Evolutionary conservation across 2,329 filamentous ascomycete genomes (phyloP).

Genomic region (Diaporthe sp.): DNA sequence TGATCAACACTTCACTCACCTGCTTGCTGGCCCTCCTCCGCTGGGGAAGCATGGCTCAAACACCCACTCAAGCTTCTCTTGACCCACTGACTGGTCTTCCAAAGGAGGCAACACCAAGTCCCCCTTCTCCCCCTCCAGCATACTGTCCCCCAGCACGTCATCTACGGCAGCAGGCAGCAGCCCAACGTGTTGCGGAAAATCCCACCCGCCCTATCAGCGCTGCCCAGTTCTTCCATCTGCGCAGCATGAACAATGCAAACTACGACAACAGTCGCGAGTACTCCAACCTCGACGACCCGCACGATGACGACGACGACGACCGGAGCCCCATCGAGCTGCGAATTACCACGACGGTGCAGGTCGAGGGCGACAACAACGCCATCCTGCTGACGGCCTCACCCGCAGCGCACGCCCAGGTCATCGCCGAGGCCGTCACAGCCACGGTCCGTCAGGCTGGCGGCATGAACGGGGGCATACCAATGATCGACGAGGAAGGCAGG

Average conservation of each 20-base stretch:
- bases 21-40: background rate
- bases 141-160: constrained; percentile 28
- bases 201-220: background rate
- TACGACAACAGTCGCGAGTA: background rate
- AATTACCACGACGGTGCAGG: constrained; percentile 59
- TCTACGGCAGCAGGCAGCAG: background rate
- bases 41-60: constrained; percentile 9
- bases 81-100: constrained; percentile 23
- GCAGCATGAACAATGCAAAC: background rate
- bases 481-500: constrained; percentile 57
- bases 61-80: background rate
- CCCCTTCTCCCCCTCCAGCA: constrained; percentile 34
- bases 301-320: constrained; percentile 39
- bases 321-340: constrained; percentile 57
- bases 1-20: background rate
- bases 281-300: constrained; percentile 36
- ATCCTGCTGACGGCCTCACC: constrained; percentile 54
- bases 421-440: constrained; percentile 57
- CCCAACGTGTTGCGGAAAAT: background rate
- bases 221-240: background rate
- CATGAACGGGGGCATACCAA: constrained; percentile 51
- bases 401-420: constrained; percentile 50
- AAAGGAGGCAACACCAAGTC: constrained; percentile 1
- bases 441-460: constrained; percentile 56
- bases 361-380: constrained; percentile 61